Evolutionary conservation across 2,329 filamentous ascomycete genomes (phyloP), one percentile per base, ranked within the genome.

Genomic region (Fusarium mexicanum): DNA sequence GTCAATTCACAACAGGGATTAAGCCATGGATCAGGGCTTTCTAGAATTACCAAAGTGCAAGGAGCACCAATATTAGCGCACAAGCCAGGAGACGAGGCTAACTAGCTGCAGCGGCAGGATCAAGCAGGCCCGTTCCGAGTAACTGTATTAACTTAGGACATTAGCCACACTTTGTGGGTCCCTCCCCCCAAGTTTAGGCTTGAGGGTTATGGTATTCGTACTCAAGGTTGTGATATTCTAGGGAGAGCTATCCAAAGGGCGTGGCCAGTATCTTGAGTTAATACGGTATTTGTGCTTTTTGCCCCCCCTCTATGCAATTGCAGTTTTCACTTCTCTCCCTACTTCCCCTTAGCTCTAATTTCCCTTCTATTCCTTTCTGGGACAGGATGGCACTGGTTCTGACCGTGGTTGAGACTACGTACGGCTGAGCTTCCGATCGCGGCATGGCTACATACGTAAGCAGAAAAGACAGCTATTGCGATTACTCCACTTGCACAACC

Each of bases 261-360:
- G 18, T 5, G 9, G 13, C 18, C 13, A 29, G 46, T 11, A 22
- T 16, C 12, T 47, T 47, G 8, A 47, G 26, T 22, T 22, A 4
- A 29, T 22, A 46, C 17, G 8, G 26, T 20, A 29, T 47, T 16
- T 47, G 20, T 16, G 6, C 6, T 14, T 29, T 48, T 26, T 6
- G 4, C 13, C 26, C 18, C 11, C 5, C 18, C 24, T 37, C 35
- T 2, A 47, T 47, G 8, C 0, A 0, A 11, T 29, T 29, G 4
- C 13, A 29, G 18, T 16, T 29, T 29, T 16, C 6, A 22, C 18
- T 29, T 29, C 9, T 26, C 46, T 47, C 26, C 9, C 26, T 22
- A 47, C 18, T 16, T 11, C 6, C 26, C 44, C 44, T 29, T 9
- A 0, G 3, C 13, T 47, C 18, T 11, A 22, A 9, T 6, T 11